Base-by-base conservation (phyloP, 345 rosid genomes). In the Citrus reticulata region DNA sequence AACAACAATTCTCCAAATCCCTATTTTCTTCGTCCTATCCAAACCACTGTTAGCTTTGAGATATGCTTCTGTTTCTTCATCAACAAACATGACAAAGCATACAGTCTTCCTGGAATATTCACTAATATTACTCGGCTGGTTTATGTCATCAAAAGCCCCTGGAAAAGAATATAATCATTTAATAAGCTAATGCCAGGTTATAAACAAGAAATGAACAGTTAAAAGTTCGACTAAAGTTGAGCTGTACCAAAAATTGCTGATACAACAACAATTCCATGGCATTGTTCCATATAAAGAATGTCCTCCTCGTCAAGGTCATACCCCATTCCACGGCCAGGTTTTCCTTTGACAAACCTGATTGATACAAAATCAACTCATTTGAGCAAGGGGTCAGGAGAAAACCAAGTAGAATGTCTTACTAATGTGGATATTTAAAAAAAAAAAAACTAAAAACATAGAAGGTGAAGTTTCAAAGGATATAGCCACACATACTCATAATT, bases 31-130 rank as follows among this genome's bases (percentile, higher is more conserved):
- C 62, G 51, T 85, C 77, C 72, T 81, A 32, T 88, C 87, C 57
- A 94, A 81, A 73, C 85, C 89, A 73, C 95, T 80, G 62, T 88
- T 85, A 61, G 77, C 85, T 88, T 87, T 93, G 84, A 97, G 87
- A 88, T 90, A 92, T 72, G 84, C 81, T 85, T 94, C 95, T 62
- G 99, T 97, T 84, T 90, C 92, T 87, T 97, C 97, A 88, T 94
- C 99, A 67, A 92, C 96, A 82, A 97, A 97, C 97, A 97, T 91
- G 78, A 85, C 93, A 85, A 97, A 97, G 84, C 98, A 97, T 69
- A 93, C 89, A 39, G 92, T 93, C 79, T 89, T 80, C 84, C 76
- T 92, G 68, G 98, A 85, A 78, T 91, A 85, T 63, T 92, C 92
- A 82, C 98, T 91, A 68, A 94, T 89, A 80, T 93, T 91, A 78